These are phyloP conservation scores for Stemphylium vesicarium DNA, from an alignment of 2,329 filamentous ascomycete species.

Conservation along the genomic window DNA sequence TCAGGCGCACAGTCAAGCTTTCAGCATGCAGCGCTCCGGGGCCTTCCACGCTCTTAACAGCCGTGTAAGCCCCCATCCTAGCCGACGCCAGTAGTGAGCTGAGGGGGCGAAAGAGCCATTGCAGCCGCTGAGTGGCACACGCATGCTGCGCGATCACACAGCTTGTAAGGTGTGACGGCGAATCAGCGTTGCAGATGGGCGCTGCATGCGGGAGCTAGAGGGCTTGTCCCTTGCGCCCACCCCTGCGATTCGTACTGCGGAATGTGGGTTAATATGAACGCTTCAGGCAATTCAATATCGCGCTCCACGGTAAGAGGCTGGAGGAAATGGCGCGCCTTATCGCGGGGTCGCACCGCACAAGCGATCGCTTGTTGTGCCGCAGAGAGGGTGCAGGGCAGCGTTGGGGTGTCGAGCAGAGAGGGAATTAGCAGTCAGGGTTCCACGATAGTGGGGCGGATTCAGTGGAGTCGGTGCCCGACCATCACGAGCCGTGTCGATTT, in stretches of 20 bases:
- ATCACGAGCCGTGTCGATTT: conserved; percentile 20
- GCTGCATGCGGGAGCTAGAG: conserved; percentile 22
- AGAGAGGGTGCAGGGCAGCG: not conserved
- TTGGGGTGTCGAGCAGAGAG: not conserved
- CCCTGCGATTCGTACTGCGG: conserved; percentile 10
- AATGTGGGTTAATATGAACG: conserved; percentile 24
- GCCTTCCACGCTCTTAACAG: conserved; percentile 33
- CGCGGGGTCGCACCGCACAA: conserved; percentile 13
- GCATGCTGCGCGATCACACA: conserved; percentile 39
- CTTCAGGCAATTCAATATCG: conserved; percentile 24
- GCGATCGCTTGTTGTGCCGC: conserved; percentile 3
- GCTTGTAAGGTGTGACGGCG: conserved; percentile 28
- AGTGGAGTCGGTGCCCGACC: conserved; percentile 4
- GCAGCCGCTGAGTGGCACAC: conserved; percentile 43
- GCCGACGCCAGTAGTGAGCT: conserved; percentile 21
- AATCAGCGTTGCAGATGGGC: conserved; percentile 26
- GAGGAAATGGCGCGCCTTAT: conserved; percentile 1
- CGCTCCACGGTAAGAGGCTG: conserved; percentile 5
- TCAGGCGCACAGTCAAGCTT: conserved; percentile 10
- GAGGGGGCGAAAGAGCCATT: conserved; percentile 33
- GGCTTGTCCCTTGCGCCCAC: conserved; percentile 21
- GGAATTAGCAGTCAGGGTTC: not conserved
- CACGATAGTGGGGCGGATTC: conserved; percentile 1
- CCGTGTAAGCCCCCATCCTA: conserved; percentile 24
- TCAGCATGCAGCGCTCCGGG: conserved; percentile 19